Evolutionary conservation across 495 filamentous ascomycete genomes (phyloP), one percentile per base, ranked within the genome.

Genomic region (Immersiella caudata): DNA sequence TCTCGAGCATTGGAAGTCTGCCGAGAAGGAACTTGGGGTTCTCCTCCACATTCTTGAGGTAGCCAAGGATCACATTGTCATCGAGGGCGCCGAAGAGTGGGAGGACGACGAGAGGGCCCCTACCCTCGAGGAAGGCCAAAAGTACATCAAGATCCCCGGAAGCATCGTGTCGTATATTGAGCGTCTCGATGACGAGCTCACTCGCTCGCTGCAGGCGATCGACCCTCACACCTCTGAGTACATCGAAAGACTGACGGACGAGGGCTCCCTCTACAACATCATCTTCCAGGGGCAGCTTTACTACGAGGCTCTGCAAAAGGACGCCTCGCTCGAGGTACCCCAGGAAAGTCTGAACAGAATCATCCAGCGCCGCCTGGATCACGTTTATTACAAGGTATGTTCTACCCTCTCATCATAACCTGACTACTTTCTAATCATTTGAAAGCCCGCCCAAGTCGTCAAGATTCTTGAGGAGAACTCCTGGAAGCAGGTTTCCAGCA

Each of bases 161-260:
- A 97, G 92, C 79, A 83, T 97, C 65, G 92, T 97, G 21, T 98
- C 96, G 0, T 94, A 93, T 77, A 90, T 96, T 21, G 95, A 99
- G 84, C 86, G 96, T 70, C 86, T 99, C 20, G 95, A 99, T 74
- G 95, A 99, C 75, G 96, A 98, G 80, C 93, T 99, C 71, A 97
- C 93, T 54, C 88, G 95, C 70, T 97, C 94, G 16, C 82, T 99
- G 62, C 95, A 98, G 80, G 90, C 91, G 76, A 97, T 98, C 75
- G 95, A 99, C 76, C 95, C 95, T 64, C 95, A 99, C 80, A 99
- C 95, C 56, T 93, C 94, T 36, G 95, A 99, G 79, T 99, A 99
- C 75, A 97, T 99, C 68, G 95, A 98, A 70, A 87, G 96, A 51
- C 79, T 99, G 58, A 91, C 89, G 35, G 94, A 97, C 74, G 95